phyloP scores from a whole-genome alignment of 495 filamentous ascomycete species.

The Penicillium cinerascens region DNA sequence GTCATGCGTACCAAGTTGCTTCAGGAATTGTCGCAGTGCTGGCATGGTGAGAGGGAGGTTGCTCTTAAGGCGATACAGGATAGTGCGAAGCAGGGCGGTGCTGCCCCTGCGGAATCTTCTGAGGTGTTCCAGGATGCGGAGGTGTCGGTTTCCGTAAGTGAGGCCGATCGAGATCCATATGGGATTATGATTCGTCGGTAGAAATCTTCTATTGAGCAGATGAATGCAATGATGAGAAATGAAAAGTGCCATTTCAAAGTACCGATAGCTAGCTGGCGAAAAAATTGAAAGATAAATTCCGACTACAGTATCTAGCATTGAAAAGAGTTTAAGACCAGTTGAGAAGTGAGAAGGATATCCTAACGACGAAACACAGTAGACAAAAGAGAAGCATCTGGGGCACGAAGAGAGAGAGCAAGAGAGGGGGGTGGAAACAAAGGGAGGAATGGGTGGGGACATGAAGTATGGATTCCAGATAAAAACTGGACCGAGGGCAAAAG shows the following conservation, averaged over 20 bases:
- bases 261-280: neutral
- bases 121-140: conserved; percentile 48
- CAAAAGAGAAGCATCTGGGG: conserved; percentile 20
- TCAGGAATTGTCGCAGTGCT: conserved; percentile 51
- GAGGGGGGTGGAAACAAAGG: neutral
- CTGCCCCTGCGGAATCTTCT: conserved; percentile 28
- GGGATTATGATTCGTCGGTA: conserved; percentile 56
- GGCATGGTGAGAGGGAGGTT: conserved; percentile 43
- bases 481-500: neutral
- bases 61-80: conserved; percentile 28
- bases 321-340: conserved; percentile 10
- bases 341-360: conserved; percentile 33
- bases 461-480: no score
- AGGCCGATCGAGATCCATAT: conserved; percentile 76
- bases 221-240: neutral
- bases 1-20: conserved; percentile 66
- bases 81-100: conserved; percentile 21
- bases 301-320: conserved; percentile 3
- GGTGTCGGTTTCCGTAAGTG: conserved; percentile 68
- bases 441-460: neutral
- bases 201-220: neutral
- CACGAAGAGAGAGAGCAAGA: neutral
- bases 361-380: conserved; percentile 15
- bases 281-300: neutral
- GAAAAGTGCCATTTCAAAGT: neutral